Percentiles rank a stretch among this genome's conserved stretches.
Evolutionary conservation across 768 basidiomycete species (phyloP).

Genomic region (Chalciporus pseudorubinellus): DNA sequence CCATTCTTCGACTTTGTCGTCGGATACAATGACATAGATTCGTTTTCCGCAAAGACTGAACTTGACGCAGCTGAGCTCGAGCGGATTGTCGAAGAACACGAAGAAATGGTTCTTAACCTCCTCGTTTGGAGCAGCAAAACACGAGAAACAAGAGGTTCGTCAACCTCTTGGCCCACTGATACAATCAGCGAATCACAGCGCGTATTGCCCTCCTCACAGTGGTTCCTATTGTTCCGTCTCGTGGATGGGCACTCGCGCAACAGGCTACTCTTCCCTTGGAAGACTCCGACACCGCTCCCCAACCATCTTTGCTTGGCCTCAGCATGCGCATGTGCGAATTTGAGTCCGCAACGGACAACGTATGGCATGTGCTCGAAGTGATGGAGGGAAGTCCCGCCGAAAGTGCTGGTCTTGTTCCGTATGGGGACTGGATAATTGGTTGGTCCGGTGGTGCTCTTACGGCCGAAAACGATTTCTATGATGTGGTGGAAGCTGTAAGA

Average conservation of each 20-base stretch:
- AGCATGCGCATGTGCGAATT: constrained; percentile 94
- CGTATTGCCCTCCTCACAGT: constrained; percentile 43
- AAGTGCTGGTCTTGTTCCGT: constrained; percentile 93
- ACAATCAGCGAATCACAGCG: not conserved
- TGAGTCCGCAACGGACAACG: constrained; percentile 82
- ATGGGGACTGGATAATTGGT: constrained; percentile 75
- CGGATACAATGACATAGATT: constrained; percentile 74
- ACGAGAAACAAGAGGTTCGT: constrained; percentile 64
- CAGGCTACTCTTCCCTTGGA: constrained; percentile 37
- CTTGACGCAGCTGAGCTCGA: constrained; percentile 74
- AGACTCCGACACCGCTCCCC: constrained; percentile 43
- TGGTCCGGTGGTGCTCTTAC: constrained; percentile 93
- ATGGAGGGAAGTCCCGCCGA: constrained; percentile 96
- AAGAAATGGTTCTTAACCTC: constrained; percentile 65
- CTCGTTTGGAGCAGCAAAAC: constrained; percentile 85
- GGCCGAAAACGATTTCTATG: constrained; percentile 95
- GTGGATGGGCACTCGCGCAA: constrained; percentile 67
- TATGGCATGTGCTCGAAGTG: constrained; percentile 98
- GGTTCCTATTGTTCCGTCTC: constrained; percentile 80
- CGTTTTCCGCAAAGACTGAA: constrained; percentile 42
- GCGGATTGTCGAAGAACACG: constrained; percentile 78
- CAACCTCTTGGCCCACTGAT: not conserved
- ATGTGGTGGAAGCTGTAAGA: constrained; percentile 86
- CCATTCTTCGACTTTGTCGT: constrained; percentile 98
- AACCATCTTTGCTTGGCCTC: constrained; percentile 90